These are phyloP conservation scores for Crataegus laevigata DNA, from an alignment of 306 rosid species.

Conservation along the genomic window DNA sequence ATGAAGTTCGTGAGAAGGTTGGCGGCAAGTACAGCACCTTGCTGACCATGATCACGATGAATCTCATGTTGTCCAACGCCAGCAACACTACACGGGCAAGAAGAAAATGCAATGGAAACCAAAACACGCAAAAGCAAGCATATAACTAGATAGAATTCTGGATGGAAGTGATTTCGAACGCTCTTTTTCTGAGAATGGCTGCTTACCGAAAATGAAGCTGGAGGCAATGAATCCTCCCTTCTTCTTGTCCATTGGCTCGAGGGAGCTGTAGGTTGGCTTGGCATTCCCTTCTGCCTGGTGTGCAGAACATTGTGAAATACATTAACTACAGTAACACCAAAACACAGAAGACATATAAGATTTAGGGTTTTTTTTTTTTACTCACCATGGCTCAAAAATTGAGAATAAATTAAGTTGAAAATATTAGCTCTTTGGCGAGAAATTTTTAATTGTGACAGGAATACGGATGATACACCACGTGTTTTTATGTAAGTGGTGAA, in stretches of 20 bases:
- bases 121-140: background rate
- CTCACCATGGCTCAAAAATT: slow-evolving; percentile 1
- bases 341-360: slow-evolving; percentile 13
- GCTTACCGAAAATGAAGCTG: slow-evolving; percentile 57
- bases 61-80: slow-evolving; percentile 77
- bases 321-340: background rate
- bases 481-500: too few relatives aligned
- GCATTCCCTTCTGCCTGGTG: slow-evolving; percentile 35
- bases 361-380: background rate
- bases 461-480: too few relatives aligned
- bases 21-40: slow-evolving; percentile 67
- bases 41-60: slow-evolving; percentile 78
- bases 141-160: background rate
- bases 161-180: background rate
- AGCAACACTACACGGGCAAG: slow-evolving; percentile 31
- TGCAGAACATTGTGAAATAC: background rate
- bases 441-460: too few relatives aligned
- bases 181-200: background rate
- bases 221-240: slow-evolving; percentile 72
- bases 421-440: background rate
- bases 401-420: background rate
- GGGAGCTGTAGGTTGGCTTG: slow-evolving; percentile 14
- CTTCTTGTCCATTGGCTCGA: slow-evolving; percentile 19
- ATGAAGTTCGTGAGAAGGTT: slow-evolving; percentile 75
- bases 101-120: background rate